Conservation (phyloP, 2,329 filamentous ascomycete genomes). For the Ceratocystiopsis minuta region DNA sequence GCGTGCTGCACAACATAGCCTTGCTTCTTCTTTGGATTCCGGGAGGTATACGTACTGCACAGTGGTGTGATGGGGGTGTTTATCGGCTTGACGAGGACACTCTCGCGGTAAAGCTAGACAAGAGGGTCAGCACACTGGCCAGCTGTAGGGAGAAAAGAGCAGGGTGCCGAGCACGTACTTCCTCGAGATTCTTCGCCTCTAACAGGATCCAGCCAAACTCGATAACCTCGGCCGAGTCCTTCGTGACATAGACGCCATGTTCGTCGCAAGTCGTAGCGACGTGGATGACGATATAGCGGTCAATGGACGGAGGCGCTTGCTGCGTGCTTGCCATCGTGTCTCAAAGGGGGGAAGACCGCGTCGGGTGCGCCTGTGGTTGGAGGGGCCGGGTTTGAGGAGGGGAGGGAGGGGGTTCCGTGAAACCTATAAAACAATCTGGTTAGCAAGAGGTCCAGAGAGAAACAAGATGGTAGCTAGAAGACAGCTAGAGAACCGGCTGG, state of each 20-base stretch:
- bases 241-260: slow-evolving; percentile 97
- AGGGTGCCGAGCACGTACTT: slow-evolving; percentile 37
- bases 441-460: no score
- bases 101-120: slow-evolving; percentile 74
- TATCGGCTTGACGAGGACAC: slow-evolving; percentile 90
- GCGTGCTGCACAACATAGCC: no score
- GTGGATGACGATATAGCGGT: slow-evolving; percentile 96
- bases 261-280: slow-evolving; percentile 98
- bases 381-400: no score
- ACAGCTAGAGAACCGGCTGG: background rate
- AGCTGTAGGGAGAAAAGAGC: background rate
- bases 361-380: no score
- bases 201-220: slow-evolving; percentile 96
- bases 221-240: slow-evolving; percentile 97
- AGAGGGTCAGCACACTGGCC: background rate
- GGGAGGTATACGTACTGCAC: slow-evolving; percentile 56
- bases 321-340: slow-evolving; percentile 24
- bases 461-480: background rate
- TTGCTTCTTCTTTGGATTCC: no score
- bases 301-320: slow-evolving; percentile 49
- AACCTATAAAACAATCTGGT: no score
- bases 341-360: background rate
- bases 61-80: slow-evolving; percentile 97
- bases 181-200: slow-evolving; percentile 78
- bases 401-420: no score